Base-by-base conservation (phyloP, 2,329 filamentous ascomycete species). In the Pezicula rhizophila region DNA sequence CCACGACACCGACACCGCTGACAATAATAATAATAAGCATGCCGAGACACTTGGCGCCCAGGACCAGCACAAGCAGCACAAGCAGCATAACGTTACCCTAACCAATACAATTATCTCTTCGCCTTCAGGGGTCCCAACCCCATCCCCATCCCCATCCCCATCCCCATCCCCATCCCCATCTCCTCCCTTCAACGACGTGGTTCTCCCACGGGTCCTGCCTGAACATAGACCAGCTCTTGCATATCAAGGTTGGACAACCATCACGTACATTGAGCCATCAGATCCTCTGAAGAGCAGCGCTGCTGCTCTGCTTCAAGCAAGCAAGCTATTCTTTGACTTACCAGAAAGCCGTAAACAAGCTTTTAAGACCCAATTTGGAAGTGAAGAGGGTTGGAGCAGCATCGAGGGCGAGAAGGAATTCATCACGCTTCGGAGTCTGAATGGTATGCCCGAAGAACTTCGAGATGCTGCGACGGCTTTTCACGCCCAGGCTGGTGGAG, bases 361-460 rank as follows among this genome's bases (percentile, higher is more conserved):
- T 1, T 61, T 54, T 33, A 52, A 46, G 39, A 58, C 58, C 4
- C 43, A 43, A 17, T 38, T 44, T 5, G 58, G 55, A 6, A 58
- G 48, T 25, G 56, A 62, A 37, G 57, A 59, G 38, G 60, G 58
- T 5, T 62, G 58, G 56, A 56, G 42, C 34, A 34, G 45, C 33
- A 51, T 60, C 10, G 51, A 55, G n/a, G 58, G 60, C 11, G 60
- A 62, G 39, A 62, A 62, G 11, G 55, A 62, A 44, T 59, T 59
- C 17, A 57, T 62, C 15, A 60, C 60, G 1, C 42, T 62, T 11
- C 48, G 60, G 12, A 56, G 45, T 14, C 34, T 59, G 2, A 48
- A 50, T 5, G 47, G 42, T 5, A 59, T 53, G 1, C 60, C 55
- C 0, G 23, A 43, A 5, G 52, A 54, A 14, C 41, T 62, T 2